Percentiles rank a stretch among this genome's conserved stretches.
These are phyloP conservation scores for Fusarium tjaetaba DNA, from an alignment of 2,329 filamentous ascomycete species.

Conservation along the genomic window DNA sequence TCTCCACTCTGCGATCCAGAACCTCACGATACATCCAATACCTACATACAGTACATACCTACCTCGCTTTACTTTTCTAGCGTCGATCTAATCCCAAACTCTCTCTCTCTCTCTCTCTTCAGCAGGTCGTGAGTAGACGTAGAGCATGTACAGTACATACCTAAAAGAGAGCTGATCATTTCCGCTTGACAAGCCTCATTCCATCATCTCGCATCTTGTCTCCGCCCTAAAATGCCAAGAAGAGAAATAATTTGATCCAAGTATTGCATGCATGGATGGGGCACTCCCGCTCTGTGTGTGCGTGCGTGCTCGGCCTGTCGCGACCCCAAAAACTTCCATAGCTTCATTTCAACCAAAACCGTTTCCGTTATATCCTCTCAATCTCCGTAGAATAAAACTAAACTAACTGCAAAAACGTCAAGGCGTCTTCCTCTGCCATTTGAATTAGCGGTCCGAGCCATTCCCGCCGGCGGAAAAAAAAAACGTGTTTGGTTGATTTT, in stretches of 20 bases:
- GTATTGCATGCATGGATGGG: background rate
- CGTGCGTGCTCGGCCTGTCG: background rate
- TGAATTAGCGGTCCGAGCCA: constrained; percentile 25
- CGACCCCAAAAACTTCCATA: background rate
- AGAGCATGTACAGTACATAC: background rate
- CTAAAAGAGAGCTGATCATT: constrained; percentile 2
- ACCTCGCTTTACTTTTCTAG: background rate
- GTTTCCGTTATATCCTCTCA: background rate
- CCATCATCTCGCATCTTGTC: background rate
- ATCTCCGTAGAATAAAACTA: background rate
- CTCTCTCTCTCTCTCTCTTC: background rate
- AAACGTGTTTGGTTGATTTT: constrained; percentile 7
- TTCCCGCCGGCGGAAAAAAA: background rate
- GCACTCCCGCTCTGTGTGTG: constrained; percentile 2
- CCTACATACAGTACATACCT: too few relatives aligned
- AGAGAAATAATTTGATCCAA: background rate
- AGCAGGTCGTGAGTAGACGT: background rate
- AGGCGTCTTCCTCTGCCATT: background rate
- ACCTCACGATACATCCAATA: background rate
- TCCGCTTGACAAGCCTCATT: constrained; percentile 3
- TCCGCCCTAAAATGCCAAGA: background rate
- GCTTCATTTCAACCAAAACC: background rate
- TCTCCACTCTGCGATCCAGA: constrained; percentile 17
- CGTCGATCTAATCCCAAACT: constrained; percentile 23
- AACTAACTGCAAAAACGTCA: background rate